These are phyloP conservation scores for Suillus ampliporus DNA, from an alignment of 768 basidiomycete species.

Conservation along the genomic window DNA sequence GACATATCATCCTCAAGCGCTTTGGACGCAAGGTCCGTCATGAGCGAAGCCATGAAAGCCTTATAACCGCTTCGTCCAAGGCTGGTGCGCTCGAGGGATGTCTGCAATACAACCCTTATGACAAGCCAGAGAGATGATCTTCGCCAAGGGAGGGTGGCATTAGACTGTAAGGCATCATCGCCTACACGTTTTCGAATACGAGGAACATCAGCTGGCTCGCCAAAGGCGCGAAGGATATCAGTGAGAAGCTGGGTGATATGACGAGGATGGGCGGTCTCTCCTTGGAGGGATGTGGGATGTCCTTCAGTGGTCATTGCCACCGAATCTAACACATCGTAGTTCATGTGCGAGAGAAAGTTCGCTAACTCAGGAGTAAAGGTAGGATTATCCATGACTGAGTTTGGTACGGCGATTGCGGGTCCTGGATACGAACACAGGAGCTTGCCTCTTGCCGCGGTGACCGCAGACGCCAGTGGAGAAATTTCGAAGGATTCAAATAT, in stretches of 20 bases:
- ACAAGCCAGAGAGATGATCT: slow-evolving; percentile 44
- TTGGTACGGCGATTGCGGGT: slow-evolving; percentile 44
- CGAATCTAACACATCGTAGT: slow-evolving; percentile 36
- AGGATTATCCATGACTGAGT: slow-evolving; percentile 30
- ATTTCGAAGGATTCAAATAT: slow-evolving; percentile 53
- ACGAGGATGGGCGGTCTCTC: slow-evolving; percentile 40
- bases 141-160: slow-evolving; percentile 36
- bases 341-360: slow-evolving; percentile 42
- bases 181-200: slow-evolving; percentile 39
- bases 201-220: slow-evolving; percentile 20
- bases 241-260: slow-evolving; percentile 53
- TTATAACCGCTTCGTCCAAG: slow-evolving; percentile 45
- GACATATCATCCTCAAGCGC: slow-evolving; percentile 20
- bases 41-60: slow-evolving; percentile 50
- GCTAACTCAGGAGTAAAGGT: slow-evolving; percentile 42
- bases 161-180: slow-evolving; percentile 36
- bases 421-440: slow-evolving; percentile 52
- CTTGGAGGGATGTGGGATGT: slow-evolving; percentile 29
- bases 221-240: slow-evolving; percentile 47
- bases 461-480: slow-evolving; percentile 37
- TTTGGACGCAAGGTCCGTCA: slow-evolving; percentile 31
- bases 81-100: slow-evolving; percentile 26
- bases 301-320: too few species aligned
- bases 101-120: slow-evolving; percentile 41
- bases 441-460: slow-evolving; percentile 47